phyloP scores from a whole-genome alignment of 2,329 filamentous ascomycete species.

The Trichoderma polysporum region DNA sequence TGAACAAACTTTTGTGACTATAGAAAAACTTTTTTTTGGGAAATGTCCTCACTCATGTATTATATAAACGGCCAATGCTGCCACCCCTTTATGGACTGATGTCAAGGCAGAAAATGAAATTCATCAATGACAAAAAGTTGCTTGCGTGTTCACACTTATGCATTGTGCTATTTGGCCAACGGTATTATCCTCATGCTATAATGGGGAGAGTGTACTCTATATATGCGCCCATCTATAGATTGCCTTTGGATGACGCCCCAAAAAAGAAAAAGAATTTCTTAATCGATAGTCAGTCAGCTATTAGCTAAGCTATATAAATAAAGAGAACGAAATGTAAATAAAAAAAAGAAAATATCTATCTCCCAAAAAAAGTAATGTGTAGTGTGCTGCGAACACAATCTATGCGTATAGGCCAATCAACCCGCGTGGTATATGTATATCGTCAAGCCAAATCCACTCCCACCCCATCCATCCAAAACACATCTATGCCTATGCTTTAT shows the following conservation, averaged over 20 bases:
- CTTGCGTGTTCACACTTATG: too few species aligned
- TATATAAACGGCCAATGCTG: conserved; percentile 11
- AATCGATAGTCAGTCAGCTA: not conserved
- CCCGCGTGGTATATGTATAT: conserved; percentile 19
- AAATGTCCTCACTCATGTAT: conserved; percentile 24
- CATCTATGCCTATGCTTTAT: not conserved
- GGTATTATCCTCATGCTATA: not conserved
- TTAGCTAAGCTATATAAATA: not conserved
- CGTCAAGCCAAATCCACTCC: not conserved
- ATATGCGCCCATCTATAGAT: not conserved
- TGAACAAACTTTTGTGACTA: conserved; percentile 9
- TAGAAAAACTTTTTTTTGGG: conserved; percentile 15
- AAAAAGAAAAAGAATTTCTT: too few species aligned
- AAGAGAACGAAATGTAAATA: not conserved
- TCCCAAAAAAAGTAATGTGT: not conserved
- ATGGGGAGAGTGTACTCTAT: not conserved
- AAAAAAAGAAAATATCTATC: not conserved
- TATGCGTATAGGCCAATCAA: conserved; percentile 17
- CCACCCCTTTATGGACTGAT: not conserved
- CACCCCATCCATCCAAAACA: not conserved
- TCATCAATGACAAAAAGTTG: not conserved
- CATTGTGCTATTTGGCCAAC: too few species aligned
- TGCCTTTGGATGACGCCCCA: not conserved
- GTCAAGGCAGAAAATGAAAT: not conserved
- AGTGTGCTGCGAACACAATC: conserved; percentile 19